Base-by-base conservation (phyloP, 192 early-diverging fungal species). In the Linnemannia hyalina region DNA sequence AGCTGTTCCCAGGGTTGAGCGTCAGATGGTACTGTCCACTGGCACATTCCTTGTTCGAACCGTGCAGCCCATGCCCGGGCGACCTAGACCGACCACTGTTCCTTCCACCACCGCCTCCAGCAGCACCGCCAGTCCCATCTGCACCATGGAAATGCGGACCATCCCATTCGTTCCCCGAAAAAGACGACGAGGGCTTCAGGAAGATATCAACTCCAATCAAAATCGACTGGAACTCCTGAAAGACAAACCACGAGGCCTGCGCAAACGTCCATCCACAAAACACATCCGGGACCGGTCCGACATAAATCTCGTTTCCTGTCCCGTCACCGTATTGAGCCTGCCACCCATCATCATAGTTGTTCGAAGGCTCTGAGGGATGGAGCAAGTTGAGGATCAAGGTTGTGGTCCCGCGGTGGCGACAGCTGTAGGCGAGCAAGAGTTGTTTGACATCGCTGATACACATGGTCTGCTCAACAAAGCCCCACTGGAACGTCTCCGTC, bases 301-400 rank as follows among this genome's bases (percentile, higher is more conserved):
- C 85, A 74, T 94, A 94, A 3, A 95, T 76, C 77, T 96, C 93
- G 75, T 95, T 95, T 47, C 91, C 92, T 5, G 88, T 90, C 0
- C 94, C 94, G 74, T 95, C 95, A 38, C 92, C 93, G 74, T 95
- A 95, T 60, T 94, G 93, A 10, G 93, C 92, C 71, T 91, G 84
- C 95, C 95, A 95, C 0, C 91, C 89, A 52, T 92, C 89, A 38
- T 92, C 85, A 79, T 93, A 94, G 40, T 75, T 82, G 73, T 88
- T 89, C 40, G 83, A 63, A 38, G 85, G 93, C 80, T 92, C 87
- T n/a, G 83, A 81, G 35, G 92, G 90, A 52, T 93, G 91, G 4
- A 95, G 70, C 6, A 95, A 84, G 81, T 95, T 95, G 35, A 93
- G 88, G 40, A 95, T 80, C 20, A 95, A 63, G 18, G 94, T 93